Evolutionary conservation across 495 filamentous ascomycete genomes (phyloP).

Genomic region (Tetracladium marchalianum): DNA sequence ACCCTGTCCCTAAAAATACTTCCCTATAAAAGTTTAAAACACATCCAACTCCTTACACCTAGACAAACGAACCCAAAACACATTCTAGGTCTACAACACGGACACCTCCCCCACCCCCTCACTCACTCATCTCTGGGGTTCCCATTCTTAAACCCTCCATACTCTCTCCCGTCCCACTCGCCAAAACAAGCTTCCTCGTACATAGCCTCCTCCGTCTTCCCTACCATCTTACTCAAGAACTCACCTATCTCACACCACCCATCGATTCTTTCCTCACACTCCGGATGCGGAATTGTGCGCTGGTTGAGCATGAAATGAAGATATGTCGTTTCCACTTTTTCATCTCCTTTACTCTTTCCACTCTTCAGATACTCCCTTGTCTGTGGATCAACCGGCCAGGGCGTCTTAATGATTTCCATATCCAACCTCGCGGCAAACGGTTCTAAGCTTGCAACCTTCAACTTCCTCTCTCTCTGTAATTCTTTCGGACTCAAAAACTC

Average conservation of each 20-base stretch:
- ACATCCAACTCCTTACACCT: too few relatives aligned
- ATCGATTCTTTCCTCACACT: slow-evolving; percentile 45
- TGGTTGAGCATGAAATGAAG: slow-evolving; percentile 59
- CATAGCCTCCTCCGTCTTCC: slow-evolving; percentile 32
- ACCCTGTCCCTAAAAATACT: too few relatives aligned
- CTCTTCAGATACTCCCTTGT: slow-evolving; percentile 27
- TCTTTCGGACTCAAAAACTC: slow-evolving; percentile 35
- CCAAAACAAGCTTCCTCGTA: slow-evolving; percentile 47
- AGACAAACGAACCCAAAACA: too few relatives aligned
- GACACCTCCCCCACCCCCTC: too few relatives aligned
- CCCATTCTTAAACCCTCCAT: slow-evolving; percentile 34
- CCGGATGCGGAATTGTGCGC: slow-evolving; percentile 46
- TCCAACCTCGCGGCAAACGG: slow-evolving; percentile 53
- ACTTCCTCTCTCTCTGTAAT: slow-evolving; percentile 34
- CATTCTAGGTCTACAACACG: too few relatives aligned
- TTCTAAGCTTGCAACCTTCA: slow-evolving; percentile 45
- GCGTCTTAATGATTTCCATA: slow-evolving; percentile 53
- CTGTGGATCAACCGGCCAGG: slow-evolving; percentile 32
- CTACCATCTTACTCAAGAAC: slow-evolving; percentile 41
- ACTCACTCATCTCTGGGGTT: too few relatives aligned
- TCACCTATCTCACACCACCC: slow-evolving; percentile 54
- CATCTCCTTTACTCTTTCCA: too few relatives aligned
- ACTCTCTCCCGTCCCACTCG: slow-evolving; percentile 29
- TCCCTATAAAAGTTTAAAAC: too few relatives aligned
- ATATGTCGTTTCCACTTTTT: slow-evolving; percentile 36